Percentiles rank a stretch among this genome's conserved stretches.
phyloP scores from a whole-genome alignment of 495 filamentous ascomycete genomes.

The Neurospora sp. region DNA sequence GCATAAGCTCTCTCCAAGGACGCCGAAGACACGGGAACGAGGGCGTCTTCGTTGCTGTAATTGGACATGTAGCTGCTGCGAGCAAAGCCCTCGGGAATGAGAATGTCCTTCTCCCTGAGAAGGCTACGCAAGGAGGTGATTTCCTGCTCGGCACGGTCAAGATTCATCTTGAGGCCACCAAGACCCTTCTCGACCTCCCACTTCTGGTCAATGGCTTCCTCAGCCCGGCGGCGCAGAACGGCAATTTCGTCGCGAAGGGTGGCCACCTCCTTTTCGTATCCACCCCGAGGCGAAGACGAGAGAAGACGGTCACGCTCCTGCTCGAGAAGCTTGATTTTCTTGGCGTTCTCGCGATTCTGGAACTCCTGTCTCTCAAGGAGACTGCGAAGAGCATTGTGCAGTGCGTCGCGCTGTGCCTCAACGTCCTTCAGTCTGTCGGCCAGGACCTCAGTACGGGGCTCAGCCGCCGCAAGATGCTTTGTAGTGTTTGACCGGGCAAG shows the following conservation, averaged over 20 bases:
- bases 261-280: slow-evolving; percentile 73
- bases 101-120: slow-evolving; percentile 79
- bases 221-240: slow-evolving; percentile 73
- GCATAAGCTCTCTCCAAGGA: slow-evolving; percentile 71
- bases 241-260: slow-evolving; percentile 76
- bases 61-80: slow-evolving; percentile 32
- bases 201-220: slow-evolving; percentile 94
- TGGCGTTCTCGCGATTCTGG: slow-evolving; percentile 70
- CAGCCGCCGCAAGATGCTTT: slow-evolving; percentile 38
- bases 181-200: slow-evolving; percentile 94
- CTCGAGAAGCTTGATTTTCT: slow-evolving; percentile 65
- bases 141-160: slow-evolving; percentile 91
- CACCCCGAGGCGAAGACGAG: slow-evolving; percentile 55
- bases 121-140: slow-evolving; percentile 69
- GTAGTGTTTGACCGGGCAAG: slow-evolving; percentile 50
- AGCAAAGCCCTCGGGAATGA: slow-evolving; percentile 47
- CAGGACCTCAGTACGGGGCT: slow-evolving; percentile 53
- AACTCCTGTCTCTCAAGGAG: slow-evolving; percentile 80
- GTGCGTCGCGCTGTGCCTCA: slow-evolving; percentile 84
- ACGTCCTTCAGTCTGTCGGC: slow-evolving; percentile 83
- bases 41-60: slow-evolving; percentile 12
- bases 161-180: slow-evolving; percentile 88
- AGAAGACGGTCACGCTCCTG: slow-evolving; percentile 68
- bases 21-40: slow-evolving; percentile 47
- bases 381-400: slow-evolving; percentile 75